Base-by-base conservation (phyloP, 2,329 filamentous ascomycete genomes). In the Epichloe sylvatica region DNA sequence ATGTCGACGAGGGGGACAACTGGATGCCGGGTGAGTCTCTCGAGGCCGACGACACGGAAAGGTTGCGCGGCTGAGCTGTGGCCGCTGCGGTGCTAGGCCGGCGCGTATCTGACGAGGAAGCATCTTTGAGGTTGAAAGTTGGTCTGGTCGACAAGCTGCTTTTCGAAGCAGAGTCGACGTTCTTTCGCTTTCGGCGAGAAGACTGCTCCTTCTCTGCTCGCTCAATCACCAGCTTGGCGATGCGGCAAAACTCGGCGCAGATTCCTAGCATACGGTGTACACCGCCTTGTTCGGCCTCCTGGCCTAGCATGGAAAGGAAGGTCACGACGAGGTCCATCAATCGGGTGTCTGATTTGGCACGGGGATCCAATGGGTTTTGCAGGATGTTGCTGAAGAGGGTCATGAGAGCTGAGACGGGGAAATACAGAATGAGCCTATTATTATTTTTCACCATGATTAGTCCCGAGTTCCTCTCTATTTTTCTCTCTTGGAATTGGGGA, bases 311-410 rank as follows among this genome's bases (percentile, higher is more conserved):
- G 3, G 86, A 88, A 35, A 98, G 69, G 66, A 97, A 98, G 41
- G 82, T 89, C 49, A 97, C 90, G 1, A 98, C 92, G 7, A 91
- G 75, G 57, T 83, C 88, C 89, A 98, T 96, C 19, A 97, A 70
- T 56, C 86, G 84, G 15, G 92, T 81, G 63, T 98, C 92, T 1
- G 89, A 89, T 49, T 88, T 82, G 40, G 91, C 91, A 43, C 89
- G 78, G 1, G 85, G 81, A 61, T 98, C 92, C 51, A 91, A 80
- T 0, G 92, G 92, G 58, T 97, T 97, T 63, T 98, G 92, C 1
- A 98, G 69, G 44, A 97, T 94, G 60, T 97, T 96, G 52, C 91
- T 90, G 60, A 98, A 98, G 2, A 98, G 71, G 0, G 92, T 97
- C 42, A 98, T 89, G 4, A 97, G 77, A 1, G 92, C 86, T 0